Evolutionary conservation across 208 protist species (phyloP), one percentile per base, ranked within the genome.

Genomic region (Wallacemonas sp.): DNA sequence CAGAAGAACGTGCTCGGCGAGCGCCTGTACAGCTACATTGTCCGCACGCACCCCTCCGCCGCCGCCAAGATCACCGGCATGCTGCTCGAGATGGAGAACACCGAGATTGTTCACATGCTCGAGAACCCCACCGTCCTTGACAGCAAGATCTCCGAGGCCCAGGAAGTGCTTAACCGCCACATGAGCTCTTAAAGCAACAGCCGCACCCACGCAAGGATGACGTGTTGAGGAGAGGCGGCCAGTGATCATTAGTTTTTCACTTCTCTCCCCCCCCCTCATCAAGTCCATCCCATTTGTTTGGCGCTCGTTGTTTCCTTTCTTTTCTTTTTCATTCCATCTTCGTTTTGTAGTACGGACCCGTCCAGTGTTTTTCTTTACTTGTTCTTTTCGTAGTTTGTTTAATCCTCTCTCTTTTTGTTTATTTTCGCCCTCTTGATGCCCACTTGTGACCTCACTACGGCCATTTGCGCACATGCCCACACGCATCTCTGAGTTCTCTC

Each of bases 21-120:
- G 84, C 88, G 91, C 26, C 88, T 99, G 36, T 99, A 98, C 92
- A 91, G 82, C 77, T 90, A 98, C 74, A 98, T 99, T 71, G 84
- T 96, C 47, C 61, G 60, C 53, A 71, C 68, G 56, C 85, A 99
- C 75, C 85, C 86, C 0, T 78, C 88, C 30, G 75, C 93, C 15
- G 97, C 97, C 24, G 93, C 96, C 67, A 99, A 99, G 93, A 99
- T 99, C 83, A 99, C 98, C 41, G 98, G 98, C 80, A 99, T 99
- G 98, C 84, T 99, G 11, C 88, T 99, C 26, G 98, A 99, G 81
- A 98, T 99, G 87, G 96, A 99, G 69, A 96, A 93, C 77, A 63
- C 69, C 54, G 97, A 99, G 67, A 93, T 99, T 73, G 78, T 99
- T 27, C 79, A 92, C 72, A 93, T 99, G 65, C 84, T 99, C 54